Evolutionary conservation across 2,329 filamentous ascomycete genomes (phyloP), one percentile per base, ranked within the genome.

Genomic region (Rachicladosporium sp.): DNA sequence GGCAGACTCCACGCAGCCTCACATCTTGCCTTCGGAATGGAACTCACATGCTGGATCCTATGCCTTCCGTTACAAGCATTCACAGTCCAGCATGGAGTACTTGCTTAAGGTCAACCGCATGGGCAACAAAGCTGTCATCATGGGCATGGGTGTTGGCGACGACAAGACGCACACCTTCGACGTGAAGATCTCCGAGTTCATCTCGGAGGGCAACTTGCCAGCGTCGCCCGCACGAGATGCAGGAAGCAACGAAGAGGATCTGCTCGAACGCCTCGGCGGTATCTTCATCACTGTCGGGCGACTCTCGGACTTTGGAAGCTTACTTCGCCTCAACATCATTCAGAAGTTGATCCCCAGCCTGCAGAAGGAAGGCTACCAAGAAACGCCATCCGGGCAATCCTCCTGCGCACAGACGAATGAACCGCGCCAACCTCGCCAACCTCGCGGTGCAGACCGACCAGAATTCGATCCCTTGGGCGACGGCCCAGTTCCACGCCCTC

Each of bases 51-150:
- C 75, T 45, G 77, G 78, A 10, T 67, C 69, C 35, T 81, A 85
- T 57, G 76, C 80, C 41, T 95, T 96, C 61, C 76, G 87, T 46
- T 96, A 96, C 65, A 76, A 78, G 3, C 88, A 95, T 60, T 69
- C 75, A 15, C 84, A 93, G 57, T 93, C 86, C 0, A 79, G 86
- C 10, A 84, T 88, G 74, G 75, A 80, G 43, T 94, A 82, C 56
- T 69, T 94, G 21, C 60, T 95, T 49, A 89, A 87, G 57, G 65
- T 93, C 46, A 86, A 81, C 58, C 76, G 86, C 38, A 72, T 95
- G 51, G 87, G 88, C 33, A 72, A 72, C 51, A 93, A 89, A 56
- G 80, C 82, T n/a, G 79, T 94, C 45, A 70, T 95, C 31, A 77
- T 86, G 51, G 88, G 80, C 3, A 69, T 93, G 31, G 86, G 76